phyloP scores from a whole-genome alignment of 495 filamentous ascomycete species.

The Penicillium ochrochloron region DNA sequence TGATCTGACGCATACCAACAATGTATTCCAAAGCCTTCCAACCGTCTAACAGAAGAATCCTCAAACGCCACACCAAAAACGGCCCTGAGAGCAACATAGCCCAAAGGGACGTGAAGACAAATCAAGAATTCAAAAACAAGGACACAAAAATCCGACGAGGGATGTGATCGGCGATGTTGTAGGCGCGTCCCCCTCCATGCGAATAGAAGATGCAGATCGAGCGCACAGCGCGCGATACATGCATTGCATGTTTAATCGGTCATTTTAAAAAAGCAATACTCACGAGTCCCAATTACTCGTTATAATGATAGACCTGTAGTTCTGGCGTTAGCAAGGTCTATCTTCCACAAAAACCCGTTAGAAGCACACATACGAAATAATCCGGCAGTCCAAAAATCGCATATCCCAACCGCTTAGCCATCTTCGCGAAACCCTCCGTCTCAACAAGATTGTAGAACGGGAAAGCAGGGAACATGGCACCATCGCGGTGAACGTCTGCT shows the following conservation, averaged over 20 bases:
- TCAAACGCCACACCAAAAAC: conserved; percentile 7
- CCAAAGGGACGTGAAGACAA: neutral
- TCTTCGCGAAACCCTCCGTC: conserved; percentile 97
- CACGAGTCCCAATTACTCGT: conserved; percentile 62
- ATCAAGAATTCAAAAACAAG: neutral
- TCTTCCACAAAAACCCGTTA: neutral
- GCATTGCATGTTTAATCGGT: conserved; percentile 7
- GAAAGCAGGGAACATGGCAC: conserved; percentile 98
- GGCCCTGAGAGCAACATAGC: neutral
- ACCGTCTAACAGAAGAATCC: neutral
- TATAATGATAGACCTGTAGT: conserved; percentile 83
- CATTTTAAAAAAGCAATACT: neutral
- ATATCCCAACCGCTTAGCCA: conserved; percentile 89
- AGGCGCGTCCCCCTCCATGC: conserved; percentile 3
- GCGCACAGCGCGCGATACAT: conserved; percentile 26
- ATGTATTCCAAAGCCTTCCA: neutral
- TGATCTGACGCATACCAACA: neutral
- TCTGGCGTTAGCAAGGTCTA: neutral
- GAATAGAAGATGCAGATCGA: conserved; percentile 6
- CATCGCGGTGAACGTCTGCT: conserved; percentile 95
- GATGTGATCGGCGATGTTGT: neutral
- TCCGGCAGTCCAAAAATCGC: conserved; percentile 84
- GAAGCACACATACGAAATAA: conserved; percentile 76
- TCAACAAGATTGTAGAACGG: conserved; percentile 96
- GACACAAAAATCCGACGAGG: conserved; percentile 11